Evolutionary conservation across 345 rosid species (phyloP).

Genomic region (Tarenaya hassleriana): DNA sequence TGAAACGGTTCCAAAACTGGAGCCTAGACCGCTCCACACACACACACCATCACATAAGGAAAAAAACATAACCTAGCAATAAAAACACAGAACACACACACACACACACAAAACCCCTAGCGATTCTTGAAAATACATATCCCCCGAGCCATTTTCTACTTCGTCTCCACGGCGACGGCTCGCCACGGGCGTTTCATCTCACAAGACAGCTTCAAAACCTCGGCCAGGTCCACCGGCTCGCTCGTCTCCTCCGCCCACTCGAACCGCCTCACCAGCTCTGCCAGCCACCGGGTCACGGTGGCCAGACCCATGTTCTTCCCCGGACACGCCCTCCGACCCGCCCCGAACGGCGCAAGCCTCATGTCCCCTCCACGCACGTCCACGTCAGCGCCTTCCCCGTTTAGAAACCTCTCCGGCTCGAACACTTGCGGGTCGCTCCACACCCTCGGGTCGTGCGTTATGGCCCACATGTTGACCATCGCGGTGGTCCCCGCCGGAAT

Average conservation of each 20-base stretch:
- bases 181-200: conserved; percentile 75
- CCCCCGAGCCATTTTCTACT: too few relatives aligned
- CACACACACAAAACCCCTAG: conserved; percentile 26
- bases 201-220: conserved; percentile 77
- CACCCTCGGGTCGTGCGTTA: conserved; percentile 56
- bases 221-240: conserved; percentile 53
- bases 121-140: conserved; percentile 20
- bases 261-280: conserved; percentile 48
- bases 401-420: conserved; percentile 61
- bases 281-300: conserved; percentile 76
- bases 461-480: conserved; percentile 99
- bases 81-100: neutral
- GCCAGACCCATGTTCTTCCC: conserved; percentile 72
- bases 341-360: conserved; percentile 87
- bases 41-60: too few relatives aligned
- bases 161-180: conserved; percentile 38
- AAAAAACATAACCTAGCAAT: too few relatives aligned
- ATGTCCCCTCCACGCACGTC: conserved; percentile 64
- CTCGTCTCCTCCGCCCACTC: conserved; percentile 43
- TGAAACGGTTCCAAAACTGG: too few relatives aligned
- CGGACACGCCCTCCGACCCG: conserved; percentile 84
- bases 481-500: conserved; percentile 78
- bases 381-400: conserved; percentile 31
- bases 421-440: conserved; percentile 61
- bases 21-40: too few relatives aligned